A percentile compares a stretch with the other conserved stretches of the same genome.
phyloP scores from a whole-genome alignment of 371 early-diverging fungal genomes.

The Haplosporangium sp. region DNA sequence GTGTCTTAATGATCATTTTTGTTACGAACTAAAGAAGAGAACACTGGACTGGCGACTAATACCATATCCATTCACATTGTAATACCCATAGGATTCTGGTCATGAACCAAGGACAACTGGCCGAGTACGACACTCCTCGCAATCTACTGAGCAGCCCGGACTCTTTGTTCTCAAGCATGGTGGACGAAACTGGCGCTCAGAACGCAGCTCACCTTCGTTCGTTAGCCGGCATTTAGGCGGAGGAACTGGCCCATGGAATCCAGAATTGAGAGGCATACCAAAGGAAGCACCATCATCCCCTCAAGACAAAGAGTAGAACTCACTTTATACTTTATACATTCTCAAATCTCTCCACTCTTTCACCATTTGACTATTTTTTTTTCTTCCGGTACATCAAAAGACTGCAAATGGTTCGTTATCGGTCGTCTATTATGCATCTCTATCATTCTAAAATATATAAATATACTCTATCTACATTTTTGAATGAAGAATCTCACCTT shows the following conservation, averaged over 20 bases:
- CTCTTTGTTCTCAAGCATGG: constrained; percentile 80
- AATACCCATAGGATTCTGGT: constrained; percentile 50
- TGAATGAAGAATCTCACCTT: constrained; percentile 45
- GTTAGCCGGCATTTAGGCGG: constrained; percentile 29
- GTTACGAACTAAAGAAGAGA: background rate
- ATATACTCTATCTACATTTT: constrained; percentile 28
- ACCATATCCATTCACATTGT: background rate
- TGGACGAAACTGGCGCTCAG: constrained; percentile 75
- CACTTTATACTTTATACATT: too few species aligned
- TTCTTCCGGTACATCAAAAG: too few species aligned
- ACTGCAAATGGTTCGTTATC: too few species aligned
- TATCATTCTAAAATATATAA: background rate
- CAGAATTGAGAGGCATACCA: too few species aligned
- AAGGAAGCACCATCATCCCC: too few species aligned
- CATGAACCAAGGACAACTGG: constrained; percentile 59
- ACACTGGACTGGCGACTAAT: background rate
- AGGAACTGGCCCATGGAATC: background rate
- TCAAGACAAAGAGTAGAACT: too few species aligned
- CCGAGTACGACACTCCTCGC: constrained; percentile 60
- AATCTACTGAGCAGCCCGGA: constrained; percentile 60
- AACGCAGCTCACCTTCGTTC: constrained; percentile 41
- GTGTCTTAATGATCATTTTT: background rate
- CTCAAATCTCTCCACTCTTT: too few species aligned
- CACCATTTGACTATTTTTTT: too few species aligned
- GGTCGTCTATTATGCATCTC: background rate